A percentile compares a stretch with the other conserved stretches of the same genome.
These are phyloP conservation scores for Blastobotrys apis DNA, from an alignment of 1,139 yeast species.

Conservation along the genomic window DNA sequence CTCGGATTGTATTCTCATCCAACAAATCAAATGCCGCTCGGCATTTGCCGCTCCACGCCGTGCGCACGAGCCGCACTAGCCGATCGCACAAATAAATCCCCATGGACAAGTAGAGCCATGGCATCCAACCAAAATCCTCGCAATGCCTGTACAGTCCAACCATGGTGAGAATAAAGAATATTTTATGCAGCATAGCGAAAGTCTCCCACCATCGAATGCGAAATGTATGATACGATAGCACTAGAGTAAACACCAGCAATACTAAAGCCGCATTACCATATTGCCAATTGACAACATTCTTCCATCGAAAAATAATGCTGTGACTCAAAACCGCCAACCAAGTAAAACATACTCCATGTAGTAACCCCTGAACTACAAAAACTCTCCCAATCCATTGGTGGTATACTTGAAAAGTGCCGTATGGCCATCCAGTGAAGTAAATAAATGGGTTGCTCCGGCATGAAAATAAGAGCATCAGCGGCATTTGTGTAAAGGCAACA, in stretches of 20 bases:
- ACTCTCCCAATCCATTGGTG: slow-evolving; percentile 63
- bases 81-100: slow-evolving; percentile 41
- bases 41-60: slow-evolving; percentile 40
- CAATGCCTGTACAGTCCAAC: slow-evolving; percentile 40
- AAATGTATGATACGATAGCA: slow-evolving; percentile 19
- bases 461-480: slow-evolving; percentile 53
- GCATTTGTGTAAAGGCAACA: slow-evolving; percentile 52
- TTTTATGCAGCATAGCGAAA: slow-evolving; percentile 34
- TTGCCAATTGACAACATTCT: slow-evolving; percentile 44
- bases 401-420: slow-evolving; percentile 55
- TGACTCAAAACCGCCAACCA: slow-evolving; percentile 38
- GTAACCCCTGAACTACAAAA: slow-evolving; percentile 45
- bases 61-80: slow-evolving; percentile 34
- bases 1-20: slow-evolving; percentile 28
- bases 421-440: slow-evolving; percentile 58
- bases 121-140: slow-evolving; percentile 49
- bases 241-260: slow-evolving; percentile 16
- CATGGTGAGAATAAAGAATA: slow-evolving; percentile 41
- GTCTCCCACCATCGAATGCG: slow-evolving; percentile 44
- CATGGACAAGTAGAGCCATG: slow-evolving; percentile 39
- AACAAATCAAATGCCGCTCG: slow-evolving; percentile 35
- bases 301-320: slow-evolving; percentile 37
- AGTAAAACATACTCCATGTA: slow-evolving; percentile 35
- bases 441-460: slow-evolving; percentile 60
- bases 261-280: slow-evolving; percentile 40